These are phyloP conservation scores for Rubus idaeus DNA, from an alignment of 306 rosid genomes.

Conservation along the genomic window DNA sequence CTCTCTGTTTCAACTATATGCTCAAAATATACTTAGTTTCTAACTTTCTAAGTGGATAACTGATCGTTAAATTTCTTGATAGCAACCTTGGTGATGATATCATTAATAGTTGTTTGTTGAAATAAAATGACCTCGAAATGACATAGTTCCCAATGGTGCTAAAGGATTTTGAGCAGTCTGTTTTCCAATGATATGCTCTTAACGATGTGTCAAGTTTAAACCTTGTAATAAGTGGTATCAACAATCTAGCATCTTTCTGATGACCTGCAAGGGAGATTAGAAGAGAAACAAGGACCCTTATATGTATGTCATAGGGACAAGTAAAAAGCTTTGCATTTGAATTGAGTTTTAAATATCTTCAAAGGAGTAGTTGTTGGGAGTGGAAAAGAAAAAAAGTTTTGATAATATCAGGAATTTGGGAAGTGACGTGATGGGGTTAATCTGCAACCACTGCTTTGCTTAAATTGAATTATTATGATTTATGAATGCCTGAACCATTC, in stretches of 20 bases:
- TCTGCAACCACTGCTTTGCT: neutral
- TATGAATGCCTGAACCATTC: conserved; percentile 7
- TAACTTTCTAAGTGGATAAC: neutral
- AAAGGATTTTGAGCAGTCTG: neutral
- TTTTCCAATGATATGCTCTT: neutral
- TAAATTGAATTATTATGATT: neutral
- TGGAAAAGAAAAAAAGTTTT: neutral
- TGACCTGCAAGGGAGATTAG: neutral
- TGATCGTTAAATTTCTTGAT: neutral
- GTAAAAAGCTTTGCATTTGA: neutral
- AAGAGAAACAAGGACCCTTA: neutral
- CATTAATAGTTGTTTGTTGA: neutral
- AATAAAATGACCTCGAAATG: neutral
- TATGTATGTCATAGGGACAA: too few species aligned
- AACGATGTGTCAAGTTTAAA: neutral
- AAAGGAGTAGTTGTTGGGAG: neutral
- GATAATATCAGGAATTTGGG: neutral
- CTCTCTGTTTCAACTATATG: neutral
- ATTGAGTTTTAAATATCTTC: neutral
- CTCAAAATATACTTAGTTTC: neutral
- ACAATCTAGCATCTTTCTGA: neutral
- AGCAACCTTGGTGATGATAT: neutral
- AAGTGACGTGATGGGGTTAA: neutral
- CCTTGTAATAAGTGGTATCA: neutral
- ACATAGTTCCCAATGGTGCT: neutral